Evolutionary conservation across 2,329 filamentous ascomycete genomes (phyloP).

Genomic region (Acarospora socialis): DNA sequence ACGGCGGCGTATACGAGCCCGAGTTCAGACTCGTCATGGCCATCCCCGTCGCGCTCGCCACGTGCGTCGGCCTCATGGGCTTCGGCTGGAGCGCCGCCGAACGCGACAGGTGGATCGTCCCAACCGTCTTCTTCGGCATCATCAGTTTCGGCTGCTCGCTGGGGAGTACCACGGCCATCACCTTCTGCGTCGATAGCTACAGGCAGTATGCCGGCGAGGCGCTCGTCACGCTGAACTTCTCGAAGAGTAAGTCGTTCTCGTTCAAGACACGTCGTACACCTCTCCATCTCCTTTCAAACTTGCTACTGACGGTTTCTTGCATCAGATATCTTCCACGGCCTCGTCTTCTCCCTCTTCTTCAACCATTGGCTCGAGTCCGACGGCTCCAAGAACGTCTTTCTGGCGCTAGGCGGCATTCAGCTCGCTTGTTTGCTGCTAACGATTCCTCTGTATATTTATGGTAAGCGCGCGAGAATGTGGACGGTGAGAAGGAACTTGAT

Average conservation of each 20-base stretch:
- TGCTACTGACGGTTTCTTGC: slow-evolving; percentile 12
- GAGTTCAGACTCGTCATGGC: slow-evolving; percentile 89
- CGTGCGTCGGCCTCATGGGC: slow-evolving; percentile 76
- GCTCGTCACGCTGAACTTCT: slow-evolving; percentile 84
- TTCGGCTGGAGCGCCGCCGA: slow-evolving; percentile 85
- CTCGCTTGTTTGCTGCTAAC: slow-evolving; percentile 57
- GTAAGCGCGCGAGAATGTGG: slow-evolving; percentile 88
- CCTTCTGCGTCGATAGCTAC: slow-evolving; percentile 88
- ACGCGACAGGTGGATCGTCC: slow-evolving; percentile 72
- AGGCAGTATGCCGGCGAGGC: slow-evolving; percentile 88
- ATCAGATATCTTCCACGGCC: slow-evolving; percentile 65
- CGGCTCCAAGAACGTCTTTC: slow-evolving; percentile 63
- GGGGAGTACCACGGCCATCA: slow-evolving; percentile 81
- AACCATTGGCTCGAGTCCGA: slow-evolving; percentile 65
- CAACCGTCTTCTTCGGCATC: slow-evolving; percentile 83
- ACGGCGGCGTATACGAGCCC: slow-evolving; percentile 89
- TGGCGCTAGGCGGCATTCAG: slow-evolving; percentile 78
- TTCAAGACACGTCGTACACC: too few species aligned
- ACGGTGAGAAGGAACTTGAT: slow-evolving; percentile 74
- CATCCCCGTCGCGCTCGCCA: slow-evolving; percentile 61
- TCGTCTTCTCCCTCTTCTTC: slow-evolving; percentile 81
- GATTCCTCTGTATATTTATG: slow-evolving; percentile 88
- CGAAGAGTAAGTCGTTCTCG: slow-evolving; percentile 49
- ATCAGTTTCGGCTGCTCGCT: slow-evolving; percentile 86
- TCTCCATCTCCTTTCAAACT: neutral